A percentile compares a stretch with the other conserved stretches of the same genome.
phyloP scores from a whole-genome alignment of 2,329 filamentous ascomycete species.

The Fusarium tuaranense region DNA sequence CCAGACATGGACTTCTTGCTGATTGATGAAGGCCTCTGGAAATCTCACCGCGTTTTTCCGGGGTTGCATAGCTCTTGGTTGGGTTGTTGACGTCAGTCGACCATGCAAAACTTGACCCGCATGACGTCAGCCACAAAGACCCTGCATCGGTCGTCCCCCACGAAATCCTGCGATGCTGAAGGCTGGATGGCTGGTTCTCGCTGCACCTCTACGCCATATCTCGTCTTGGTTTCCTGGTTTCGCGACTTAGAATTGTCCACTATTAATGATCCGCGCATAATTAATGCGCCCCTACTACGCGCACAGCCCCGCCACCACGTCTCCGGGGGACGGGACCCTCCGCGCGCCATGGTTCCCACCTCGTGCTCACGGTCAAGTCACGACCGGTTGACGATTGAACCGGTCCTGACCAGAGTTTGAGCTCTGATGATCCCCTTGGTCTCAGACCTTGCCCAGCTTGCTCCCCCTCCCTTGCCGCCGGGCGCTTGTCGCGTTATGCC shows the following conservation, averaged over 20 bases:
- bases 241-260: conserved; percentile 9
- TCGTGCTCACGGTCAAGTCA: conserved; percentile 22
- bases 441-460: background rate
- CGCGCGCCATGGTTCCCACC: background rate
- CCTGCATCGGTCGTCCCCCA: conserved; percentile 36
- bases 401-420: conserved; percentile 14
- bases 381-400: conserved; percentile 6
- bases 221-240: conserved; percentile 24
- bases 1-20: background rate
- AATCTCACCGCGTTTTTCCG: conserved; percentile 11
- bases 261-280: conserved; percentile 14
- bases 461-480: conserved; percentile 20
- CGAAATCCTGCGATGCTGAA: conserved; percentile 19
- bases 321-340: no score
- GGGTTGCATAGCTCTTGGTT: background rate
- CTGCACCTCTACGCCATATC: conserved; percentile 42
- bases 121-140: conserved; percentile 44
- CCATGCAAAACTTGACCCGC: conserved; percentile 16
- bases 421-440: conserved; percentile 12
- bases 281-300: conserved; percentile 8
- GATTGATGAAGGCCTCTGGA: background rate
- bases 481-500: conserved; percentile 16
- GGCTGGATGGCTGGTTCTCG: conserved; percentile 26
- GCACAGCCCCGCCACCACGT: background rate
- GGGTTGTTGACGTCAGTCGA: conserved; percentile 41